Evolutionary conservation across 2,329 filamentous ascomycete genomes (phyloP).

Genomic region (Fonsecaea erecta): DNA sequence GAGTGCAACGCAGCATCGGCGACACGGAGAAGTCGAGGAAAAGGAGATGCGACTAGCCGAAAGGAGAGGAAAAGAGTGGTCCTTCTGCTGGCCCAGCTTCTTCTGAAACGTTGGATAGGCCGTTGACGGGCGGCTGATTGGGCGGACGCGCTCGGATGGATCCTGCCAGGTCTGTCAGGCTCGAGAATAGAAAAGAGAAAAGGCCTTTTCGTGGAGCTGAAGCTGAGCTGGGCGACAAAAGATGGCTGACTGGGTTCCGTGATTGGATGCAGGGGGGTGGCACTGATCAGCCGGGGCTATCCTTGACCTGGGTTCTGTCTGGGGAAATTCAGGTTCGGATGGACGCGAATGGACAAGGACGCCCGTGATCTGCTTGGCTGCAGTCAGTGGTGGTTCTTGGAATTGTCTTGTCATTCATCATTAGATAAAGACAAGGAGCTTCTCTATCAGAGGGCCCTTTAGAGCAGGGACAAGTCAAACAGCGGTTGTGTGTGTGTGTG

Average conservation of each 20-base stretch:
- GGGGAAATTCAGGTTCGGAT: conserved; percentile 11
- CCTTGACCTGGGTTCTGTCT: background rate
- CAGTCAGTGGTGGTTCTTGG: background rate
- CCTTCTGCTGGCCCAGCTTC: conserved; percentile 4
- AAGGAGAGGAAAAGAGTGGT: conserved; percentile 7
- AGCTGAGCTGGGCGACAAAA: background rate
- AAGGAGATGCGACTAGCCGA: conserved; percentile 24
- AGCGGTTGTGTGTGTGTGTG: too few species aligned
- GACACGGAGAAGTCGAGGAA: conserved; percentile 19
- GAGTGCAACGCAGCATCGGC: background rate
- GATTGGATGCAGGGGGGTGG: conserved; percentile 25
- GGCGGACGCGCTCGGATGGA: conserved; percentile 20
- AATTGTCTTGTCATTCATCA: background rate
- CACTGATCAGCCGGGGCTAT: conserved; percentile 5
- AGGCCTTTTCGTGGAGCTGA: conserved; percentile 7
- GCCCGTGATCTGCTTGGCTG: background rate
- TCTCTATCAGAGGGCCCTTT: background rate
- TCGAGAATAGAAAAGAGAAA: conserved; percentile 31
- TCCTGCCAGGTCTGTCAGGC: conserved; percentile 22
- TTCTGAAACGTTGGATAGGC: conserved; percentile 32
- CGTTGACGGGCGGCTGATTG: conserved; percentile 15
- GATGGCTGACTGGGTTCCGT: conserved; percentile 21
- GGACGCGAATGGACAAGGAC: background rate
- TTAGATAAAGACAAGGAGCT: background rate
- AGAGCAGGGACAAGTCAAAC: background rate